These are phyloP conservation scores for Ceratobasidium papillatum DNA, from an alignment of 1,284 basidiomycete species.

Conservation along the genomic window DNA sequence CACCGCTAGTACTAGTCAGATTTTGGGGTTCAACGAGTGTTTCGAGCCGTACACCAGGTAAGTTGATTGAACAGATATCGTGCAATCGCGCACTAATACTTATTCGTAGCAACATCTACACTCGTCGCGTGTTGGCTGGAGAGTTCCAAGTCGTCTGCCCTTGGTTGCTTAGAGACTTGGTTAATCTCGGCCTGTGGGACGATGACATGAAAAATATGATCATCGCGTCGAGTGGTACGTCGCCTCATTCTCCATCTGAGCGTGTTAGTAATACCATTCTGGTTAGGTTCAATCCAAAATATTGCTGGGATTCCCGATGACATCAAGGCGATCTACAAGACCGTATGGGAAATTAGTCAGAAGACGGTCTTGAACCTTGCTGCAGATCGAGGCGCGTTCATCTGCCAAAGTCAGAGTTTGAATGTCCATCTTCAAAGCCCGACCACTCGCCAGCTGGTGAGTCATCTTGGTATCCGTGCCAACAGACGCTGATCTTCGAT, in stretches of 20 bases:
- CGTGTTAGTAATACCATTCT: background rate
- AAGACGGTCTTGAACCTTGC: slow-evolving; percentile 98
- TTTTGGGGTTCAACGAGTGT: slow-evolving; percentile 98
- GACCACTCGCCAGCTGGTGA: slow-evolving; percentile 83
- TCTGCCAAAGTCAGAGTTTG: slow-evolving; percentile 92
- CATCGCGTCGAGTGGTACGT: slow-evolving; percentile 86
- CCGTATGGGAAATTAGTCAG: slow-evolving; percentile 99
- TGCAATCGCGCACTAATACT: too few relatives aligned
- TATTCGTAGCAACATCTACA: slow-evolving; percentile 90
- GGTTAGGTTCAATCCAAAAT: slow-evolving; percentile 82
- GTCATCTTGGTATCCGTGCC: slow-evolving; percentile 43
- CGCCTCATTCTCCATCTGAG: background rate
- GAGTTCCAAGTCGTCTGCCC: slow-evolving; percentile 99
- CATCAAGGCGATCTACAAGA: slow-evolving; percentile 97
- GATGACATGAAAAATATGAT: slow-evolving; percentile 99
- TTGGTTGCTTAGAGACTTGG: slow-evolving; percentile 96
- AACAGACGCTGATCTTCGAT: background rate
- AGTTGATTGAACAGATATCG: slow-evolving; percentile 46
- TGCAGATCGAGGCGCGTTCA: slow-evolving; percentile 97
- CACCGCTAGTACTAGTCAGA: slow-evolving; percentile 98
- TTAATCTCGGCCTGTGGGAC: slow-evolving; percentile 95
- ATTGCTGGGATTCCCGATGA: slow-evolving; percentile 87
- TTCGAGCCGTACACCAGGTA: slow-evolving; percentile 96
- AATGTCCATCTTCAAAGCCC: slow-evolving; percentile 95
- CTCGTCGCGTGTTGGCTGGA: slow-evolving; percentile 97